Evolutionary conservation across 2,329 filamentous ascomycete genomes (phyloP).

Genomic region (Trichophyton schoenleinii): DNA sequence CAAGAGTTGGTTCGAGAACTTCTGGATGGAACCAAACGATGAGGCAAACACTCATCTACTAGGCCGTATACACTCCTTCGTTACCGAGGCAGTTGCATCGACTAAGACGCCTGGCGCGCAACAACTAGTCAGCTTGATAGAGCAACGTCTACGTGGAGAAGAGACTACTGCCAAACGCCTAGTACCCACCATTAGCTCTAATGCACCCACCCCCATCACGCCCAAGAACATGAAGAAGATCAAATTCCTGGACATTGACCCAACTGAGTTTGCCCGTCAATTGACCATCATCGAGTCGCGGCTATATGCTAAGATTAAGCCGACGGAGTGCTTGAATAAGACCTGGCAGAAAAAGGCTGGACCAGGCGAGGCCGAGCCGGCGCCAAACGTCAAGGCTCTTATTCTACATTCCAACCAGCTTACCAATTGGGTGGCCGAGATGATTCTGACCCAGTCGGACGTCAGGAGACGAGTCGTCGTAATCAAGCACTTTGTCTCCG

Average conservation of each 20-base stretch:
- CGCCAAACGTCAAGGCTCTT: slow-evolving; percentile 86
- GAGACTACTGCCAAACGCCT: slow-evolving; percentile 76
- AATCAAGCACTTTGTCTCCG: slow-evolving; percentile 94
- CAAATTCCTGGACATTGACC: slow-evolving; percentile 94
- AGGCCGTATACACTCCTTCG: slow-evolving; percentile 78
- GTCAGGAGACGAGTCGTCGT: slow-evolving; percentile 93
- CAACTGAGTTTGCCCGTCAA: slow-evolving; percentile 91
- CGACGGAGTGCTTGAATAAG: slow-evolving; percentile 93
- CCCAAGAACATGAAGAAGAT: slow-evolving; percentile 99
- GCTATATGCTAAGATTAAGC: slow-evolving; percentile 89
- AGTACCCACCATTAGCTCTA: slow-evolving; percentile 71
- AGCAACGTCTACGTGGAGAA: slow-evolving; percentile 77
- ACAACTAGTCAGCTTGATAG: slow-evolving; percentile 72
- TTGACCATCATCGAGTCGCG: slow-evolving; percentile 93
- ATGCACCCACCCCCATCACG: slow-evolving; percentile 76
- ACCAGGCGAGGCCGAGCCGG: slow-evolving; percentile 55
- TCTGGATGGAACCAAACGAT: slow-evolving; percentile 93
- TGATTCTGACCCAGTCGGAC: slow-evolving; percentile 91
- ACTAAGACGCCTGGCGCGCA: slow-evolving; percentile 84
- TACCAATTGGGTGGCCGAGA: slow-evolving; percentile 98
- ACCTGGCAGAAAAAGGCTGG: slow-evolving; percentile 95
- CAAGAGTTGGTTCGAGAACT: slow-evolving; percentile 96
- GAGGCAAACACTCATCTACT: slow-evolving; percentile 77
- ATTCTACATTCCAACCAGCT: slow-evolving; percentile 97
- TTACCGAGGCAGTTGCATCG: slow-evolving; percentile 79